These are phyloP conservation scores for Pythium aphanidermatum DNA, from an alignment of 352 stramenopile species.

Conservation along the genomic window DNA sequence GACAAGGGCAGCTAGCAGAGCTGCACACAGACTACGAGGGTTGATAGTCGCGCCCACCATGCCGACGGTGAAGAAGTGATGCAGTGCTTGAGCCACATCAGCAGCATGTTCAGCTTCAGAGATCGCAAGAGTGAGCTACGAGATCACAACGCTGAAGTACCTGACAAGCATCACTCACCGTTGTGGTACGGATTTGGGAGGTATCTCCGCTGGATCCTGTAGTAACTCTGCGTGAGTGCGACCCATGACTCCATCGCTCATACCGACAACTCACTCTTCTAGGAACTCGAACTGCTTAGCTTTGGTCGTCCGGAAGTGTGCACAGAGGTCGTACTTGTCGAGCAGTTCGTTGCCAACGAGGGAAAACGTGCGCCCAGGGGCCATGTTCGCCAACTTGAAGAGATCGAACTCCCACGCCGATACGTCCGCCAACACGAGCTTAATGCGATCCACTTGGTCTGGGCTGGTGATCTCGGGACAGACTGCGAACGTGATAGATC, in stretches of 20 bases:
- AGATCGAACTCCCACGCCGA: slow-evolving; percentile 69
- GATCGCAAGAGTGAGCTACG: too few species aligned
- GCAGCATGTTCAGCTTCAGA: slow-evolving; percentile 63
- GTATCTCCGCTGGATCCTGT: slow-evolving; percentile 57
- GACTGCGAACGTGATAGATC: too few species aligned
- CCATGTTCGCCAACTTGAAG: slow-evolving; percentile 45
- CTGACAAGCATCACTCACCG: slow-evolving; percentile 31
- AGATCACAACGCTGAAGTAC: too few species aligned
- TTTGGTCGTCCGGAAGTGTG: slow-evolving; percentile 60
- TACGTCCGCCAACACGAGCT: slow-evolving; percentile 48
- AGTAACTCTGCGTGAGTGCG: too few species aligned
- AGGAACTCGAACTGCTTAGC: slow-evolving; percentile 46
- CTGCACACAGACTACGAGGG: slow-evolving; percentile 55
- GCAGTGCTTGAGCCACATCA: slow-evolving; percentile 72
- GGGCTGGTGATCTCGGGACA: slow-evolving; percentile 51
- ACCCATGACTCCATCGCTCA: too few species aligned
- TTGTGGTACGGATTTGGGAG: slow-evolving; percentile 82
- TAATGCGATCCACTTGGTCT: slow-evolving; percentile 33
- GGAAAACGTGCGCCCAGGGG: slow-evolving; percentile 49
- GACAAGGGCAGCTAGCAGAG: slow-evolving; percentile 72
- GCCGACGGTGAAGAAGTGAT: slow-evolving; percentile 59
- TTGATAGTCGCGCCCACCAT: slow-evolving; percentile 48
- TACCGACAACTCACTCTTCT: slow-evolving; percentile 43
- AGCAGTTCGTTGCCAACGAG: slow-evolving; percentile 74
- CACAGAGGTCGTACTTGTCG: slow-evolving; percentile 58